Percentiles rank a stretch among this genome's conserved stretches.
Evolutionary conservation across 257 asterid species (phyloP).

Genomic region (Orobanche coerulescens): DNA sequence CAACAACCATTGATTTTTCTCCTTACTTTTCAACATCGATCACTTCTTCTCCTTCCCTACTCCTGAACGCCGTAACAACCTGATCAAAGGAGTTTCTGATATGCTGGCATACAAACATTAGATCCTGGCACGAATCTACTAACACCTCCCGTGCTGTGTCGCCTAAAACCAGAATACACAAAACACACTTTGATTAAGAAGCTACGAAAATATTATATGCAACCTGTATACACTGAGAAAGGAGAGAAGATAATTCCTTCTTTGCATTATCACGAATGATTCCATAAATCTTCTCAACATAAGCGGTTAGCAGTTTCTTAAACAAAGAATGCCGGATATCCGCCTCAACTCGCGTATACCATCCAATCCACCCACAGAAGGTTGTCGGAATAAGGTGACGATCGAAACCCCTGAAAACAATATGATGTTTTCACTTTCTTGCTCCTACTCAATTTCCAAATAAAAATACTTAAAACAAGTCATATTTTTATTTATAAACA

Average conservation of each 20-base stretch:
- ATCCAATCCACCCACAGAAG: constrained; percentile 48
- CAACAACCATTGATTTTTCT: too few species aligned
- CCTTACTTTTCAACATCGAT: too few species aligned
- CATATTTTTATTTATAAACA: background rate
- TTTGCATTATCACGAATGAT: constrained; percentile 60
- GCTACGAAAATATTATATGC: too few species aligned
- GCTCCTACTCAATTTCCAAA: background rate
- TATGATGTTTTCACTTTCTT: background rate
- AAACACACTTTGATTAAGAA: too few species aligned
- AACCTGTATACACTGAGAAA: constrained; percentile 52
- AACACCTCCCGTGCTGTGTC: too few species aligned
- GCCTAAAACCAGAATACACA: too few species aligned
- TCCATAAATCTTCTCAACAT: constrained; percentile 72
- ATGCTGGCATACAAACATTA: too few species aligned
- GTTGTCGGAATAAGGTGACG: constrained; percentile 43
- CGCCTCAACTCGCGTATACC: constrained; percentile 53
- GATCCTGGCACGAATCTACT: too few species aligned
- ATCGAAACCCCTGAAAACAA: constrained; percentile 41
- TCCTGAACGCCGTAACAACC: too few species aligned
- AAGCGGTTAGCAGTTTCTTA: constrained; percentile 69
- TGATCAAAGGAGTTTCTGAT: too few species aligned
- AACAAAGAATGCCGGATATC: constrained; percentile 64
- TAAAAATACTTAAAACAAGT: constrained; percentile 3
- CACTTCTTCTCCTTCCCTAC: too few species aligned
- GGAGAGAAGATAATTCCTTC: constrained; percentile 37